Base-by-base conservation (phyloP, 2,329 filamentous ascomycete species). In the Bipolaris sorokiniana region DNA sequence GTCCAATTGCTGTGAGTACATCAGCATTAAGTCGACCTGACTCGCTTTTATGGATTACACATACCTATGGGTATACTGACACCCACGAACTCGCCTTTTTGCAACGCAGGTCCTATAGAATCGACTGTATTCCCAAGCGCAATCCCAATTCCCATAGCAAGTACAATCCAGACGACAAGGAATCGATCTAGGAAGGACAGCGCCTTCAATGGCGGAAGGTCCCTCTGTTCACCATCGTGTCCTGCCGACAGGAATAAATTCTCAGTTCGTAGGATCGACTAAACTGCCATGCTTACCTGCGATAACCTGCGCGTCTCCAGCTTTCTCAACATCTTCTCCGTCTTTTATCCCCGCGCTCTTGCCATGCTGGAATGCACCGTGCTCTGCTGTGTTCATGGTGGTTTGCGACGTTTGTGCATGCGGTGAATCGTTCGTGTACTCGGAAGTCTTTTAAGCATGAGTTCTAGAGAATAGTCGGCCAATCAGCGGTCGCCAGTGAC, bases 111-210 rank as follows among this genome's bases (percentile, higher is more conserved):
- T 0, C 84, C 87, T 1, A 85, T 85, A 20, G 78, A 79, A 0
- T 85, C 83, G 1, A 90, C 88, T 58, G 92, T 90, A 74, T 93
- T 93, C 5, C 89, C 90, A 0, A 94, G 77, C 1, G 93, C 77
- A 41, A 95, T 88, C 3, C 91, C 90, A 7, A 92, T 76, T 1
- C 84, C 81, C 87, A 95, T 95, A 44, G 90, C 89, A 0, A 94
- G 82, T 23, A 94, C 80, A 57, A 94, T 93, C 90, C 90, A 81
- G 33, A 82, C 49, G 4, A 79, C 80, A 15, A 82, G 75, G 49
- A 80, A 78, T 1, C 78, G 72, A 63, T 82, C 80, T 20, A 81
- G 75, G 51, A 77, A 78, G 1, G 75, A 77, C 26, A 81, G 75
- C 3, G 71, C 77, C 65, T 75, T 77, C 38, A 80, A 48, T 0